phyloP scores from a whole-genome alignment of 306 rosid species.

The Cyclanthera cordifolia region DNA sequence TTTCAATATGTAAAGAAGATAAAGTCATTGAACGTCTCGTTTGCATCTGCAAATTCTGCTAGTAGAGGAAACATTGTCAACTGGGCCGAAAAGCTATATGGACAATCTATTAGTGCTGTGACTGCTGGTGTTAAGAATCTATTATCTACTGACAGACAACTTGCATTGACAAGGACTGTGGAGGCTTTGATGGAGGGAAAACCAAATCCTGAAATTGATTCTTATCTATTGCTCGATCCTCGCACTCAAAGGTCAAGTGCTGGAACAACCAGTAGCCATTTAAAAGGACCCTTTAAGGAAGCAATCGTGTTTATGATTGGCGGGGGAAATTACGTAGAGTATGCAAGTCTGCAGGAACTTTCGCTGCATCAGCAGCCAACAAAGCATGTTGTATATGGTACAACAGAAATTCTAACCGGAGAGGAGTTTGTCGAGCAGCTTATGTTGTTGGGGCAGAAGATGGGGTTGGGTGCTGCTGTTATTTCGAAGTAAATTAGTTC shows the following conservation, averaged over 20 bases:
- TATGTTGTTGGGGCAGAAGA: constrained; percentile 67
- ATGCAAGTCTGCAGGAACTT: constrained; percentile 79
- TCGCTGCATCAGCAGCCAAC: constrained; percentile 65
- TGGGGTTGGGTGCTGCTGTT: constrained; percentile 61
- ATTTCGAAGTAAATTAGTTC: constrained; percentile 39
- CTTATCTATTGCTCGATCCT: constrained; percentile 69
- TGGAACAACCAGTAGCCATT: constrained; percentile 56
- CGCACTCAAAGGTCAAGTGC: constrained; percentile 75
- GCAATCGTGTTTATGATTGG: constrained; percentile 94
- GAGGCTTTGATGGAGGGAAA: constrained; percentile 91
- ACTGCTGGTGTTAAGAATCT: constrained; percentile 95
- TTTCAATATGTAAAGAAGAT: constrained; percentile 93
- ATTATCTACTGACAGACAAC: constrained; percentile 77
- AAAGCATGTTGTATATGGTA: constrained; percentile 77
- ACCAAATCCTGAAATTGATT: constrained; percentile 86
- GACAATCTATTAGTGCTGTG: constrained; percentile 84
- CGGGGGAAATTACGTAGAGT: constrained; percentile 90
- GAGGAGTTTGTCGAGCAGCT: constrained; percentile 89
- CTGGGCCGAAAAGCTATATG: constrained; percentile 96
- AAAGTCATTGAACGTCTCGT: constrained; percentile 64
- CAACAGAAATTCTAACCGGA: constrained; percentile 89
- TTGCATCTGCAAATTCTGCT: constrained; percentile 84
- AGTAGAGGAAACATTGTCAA: constrained; percentile 85
- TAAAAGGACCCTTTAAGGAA: constrained; percentile 91
- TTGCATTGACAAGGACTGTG: constrained; percentile 83